Evolutionary conservation across 1,139 yeast genomes (phyloP).

Genomic region (Geotrichum citri-aurantii): DNA sequence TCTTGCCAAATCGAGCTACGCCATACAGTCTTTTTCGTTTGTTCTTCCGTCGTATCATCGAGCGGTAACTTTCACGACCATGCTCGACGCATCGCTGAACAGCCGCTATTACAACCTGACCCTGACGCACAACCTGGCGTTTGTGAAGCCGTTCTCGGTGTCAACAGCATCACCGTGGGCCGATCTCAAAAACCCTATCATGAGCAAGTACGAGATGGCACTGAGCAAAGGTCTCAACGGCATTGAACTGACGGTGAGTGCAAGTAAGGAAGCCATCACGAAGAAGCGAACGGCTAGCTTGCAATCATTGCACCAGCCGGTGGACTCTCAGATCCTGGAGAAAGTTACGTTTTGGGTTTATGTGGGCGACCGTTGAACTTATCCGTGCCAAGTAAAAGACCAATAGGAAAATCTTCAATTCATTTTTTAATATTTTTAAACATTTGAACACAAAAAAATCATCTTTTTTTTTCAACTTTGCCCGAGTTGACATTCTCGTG

Average conservation of each 20-base stretch:
- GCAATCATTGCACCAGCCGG: not conserved
- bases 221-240: slow-evolving; percentile 30
- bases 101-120: slow-evolving; percentile 25
- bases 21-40: slow-evolving; percentile 31
- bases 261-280: not conserved
- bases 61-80: slow-evolving; percentile 29
- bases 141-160: slow-evolving; percentile 26
- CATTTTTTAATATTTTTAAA: not conserved
- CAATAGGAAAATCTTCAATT: not conserved
- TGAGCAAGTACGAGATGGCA: slow-evolving; percentile 27
- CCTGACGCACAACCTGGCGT: slow-evolving; percentile 27
- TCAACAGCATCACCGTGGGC: slow-evolving; percentile 29
- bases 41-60: slow-evolving; percentile 34
- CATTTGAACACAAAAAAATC: not conserved
- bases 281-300: not conserved
- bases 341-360: slow-evolving; percentile 3
- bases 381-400: not conserved
- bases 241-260: slow-evolving; percentile 24
- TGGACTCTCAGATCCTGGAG: slow-evolving; percentile 1
- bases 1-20: slow-evolving; percentile 28
- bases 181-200: slow-evolving; percentile 26
- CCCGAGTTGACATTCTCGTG: not conserved
- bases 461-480: not conserved
- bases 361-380: not conserved
- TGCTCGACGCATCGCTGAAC: slow-evolving; percentile 29